phyloP scores from a whole-genome alignment of 495 filamentous ascomycete genomes.

The Cairneyella variabilis region DNA sequence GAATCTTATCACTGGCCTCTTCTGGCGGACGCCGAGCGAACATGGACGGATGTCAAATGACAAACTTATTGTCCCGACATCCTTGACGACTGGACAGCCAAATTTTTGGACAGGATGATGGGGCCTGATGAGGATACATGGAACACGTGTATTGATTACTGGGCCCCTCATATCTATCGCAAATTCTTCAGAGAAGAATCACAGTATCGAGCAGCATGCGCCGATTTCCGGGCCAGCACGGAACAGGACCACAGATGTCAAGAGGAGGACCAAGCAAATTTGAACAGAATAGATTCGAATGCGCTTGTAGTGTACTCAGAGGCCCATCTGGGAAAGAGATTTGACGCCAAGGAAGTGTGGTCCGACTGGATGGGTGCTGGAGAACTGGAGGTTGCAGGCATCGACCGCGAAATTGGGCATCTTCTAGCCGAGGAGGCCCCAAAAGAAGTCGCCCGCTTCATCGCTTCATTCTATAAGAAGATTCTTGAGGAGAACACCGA shows the following conservation, averaged over 20 bases:
- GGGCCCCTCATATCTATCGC: constrained; percentile 40
- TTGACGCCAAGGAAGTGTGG: constrained; percentile 44
- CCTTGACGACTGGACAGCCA: too few relatives aligned
- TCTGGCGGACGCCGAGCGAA: constrained; percentile 42
- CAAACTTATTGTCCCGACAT: too few relatives aligned
- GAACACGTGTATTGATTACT: too few relatives aligned
- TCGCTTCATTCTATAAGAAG: constrained; percentile 27
- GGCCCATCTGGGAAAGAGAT: constrained; percentile 36
- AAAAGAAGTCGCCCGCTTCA: constrained; percentile 30
- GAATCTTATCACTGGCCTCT: constrained; percentile 48
- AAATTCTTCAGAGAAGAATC: constrained; percentile 34
- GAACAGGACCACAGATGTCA: constrained; percentile 37
- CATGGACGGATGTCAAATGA: too few relatives aligned
- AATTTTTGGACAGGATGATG: too few relatives aligned
- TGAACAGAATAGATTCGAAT: constrained; percentile 37
- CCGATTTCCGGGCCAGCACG: constrained; percentile 45
- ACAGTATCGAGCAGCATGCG: constrained; percentile 36
- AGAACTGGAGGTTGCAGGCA: constrained; percentile 23
- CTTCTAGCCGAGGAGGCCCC: constrained; percentile 48
- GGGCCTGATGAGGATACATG: too few relatives aligned
- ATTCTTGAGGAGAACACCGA: not conserved
- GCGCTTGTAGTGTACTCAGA: constrained; percentile 41
- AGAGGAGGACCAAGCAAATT: constrained; percentile 38
- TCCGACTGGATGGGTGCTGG: constrained; percentile 36
- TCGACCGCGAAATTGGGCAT: constrained; percentile 45